Evolutionary conservation across 768 basidiomycete genomes (phyloP).

Genomic region (Tulasnella sp.): DNA sequence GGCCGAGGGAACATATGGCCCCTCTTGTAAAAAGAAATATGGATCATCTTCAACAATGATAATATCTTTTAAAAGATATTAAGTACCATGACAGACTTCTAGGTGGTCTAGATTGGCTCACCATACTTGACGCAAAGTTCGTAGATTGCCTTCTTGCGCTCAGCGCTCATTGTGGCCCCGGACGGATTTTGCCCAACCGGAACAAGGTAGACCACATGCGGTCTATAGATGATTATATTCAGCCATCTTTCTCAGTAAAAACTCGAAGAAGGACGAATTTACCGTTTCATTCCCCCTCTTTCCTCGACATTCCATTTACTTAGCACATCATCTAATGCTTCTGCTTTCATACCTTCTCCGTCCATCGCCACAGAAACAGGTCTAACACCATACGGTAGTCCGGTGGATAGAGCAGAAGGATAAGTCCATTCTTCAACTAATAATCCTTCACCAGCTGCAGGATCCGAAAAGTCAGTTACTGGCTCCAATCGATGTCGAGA

Average conservation of each 20-base stretch:
- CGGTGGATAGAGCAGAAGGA: constrained; percentile 37
- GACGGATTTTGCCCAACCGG: constrained; percentile 81
- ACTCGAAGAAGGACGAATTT: constrained; percentile 12
- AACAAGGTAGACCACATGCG: constrained; percentile 59
- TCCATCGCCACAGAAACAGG: constrained; percentile 55
- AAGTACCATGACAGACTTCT: background rate
- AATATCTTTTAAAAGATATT: constrained; percentile 34
- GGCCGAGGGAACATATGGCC: constrained; percentile 37
- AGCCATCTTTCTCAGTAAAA: background rate
- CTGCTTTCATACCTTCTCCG: constrained; percentile 51
- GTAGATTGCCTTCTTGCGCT: constrained; percentile 68
- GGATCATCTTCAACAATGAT: constrained; percentile 80
- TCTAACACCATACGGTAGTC: constrained; percentile 31
- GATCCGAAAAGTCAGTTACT: background rate
- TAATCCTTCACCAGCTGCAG: constrained; percentile 24
- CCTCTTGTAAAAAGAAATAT: constrained; percentile 62
- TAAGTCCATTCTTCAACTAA: constrained; percentile 62
- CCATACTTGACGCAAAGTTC: constrained; percentile 72
- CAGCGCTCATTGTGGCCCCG: constrained; percentile 48
- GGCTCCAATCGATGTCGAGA: constrained; percentile 22
- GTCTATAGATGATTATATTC: constrained; percentile 28
- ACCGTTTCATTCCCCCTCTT: constrained; percentile 47
- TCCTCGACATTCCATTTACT: constrained; percentile 49
- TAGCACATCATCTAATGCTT: constrained; percentile 45
- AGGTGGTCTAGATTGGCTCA: constrained; percentile 21